phyloP scores from a whole-genome alignment of 208 protist species.

The Leishmania braziliensis region DNA sequence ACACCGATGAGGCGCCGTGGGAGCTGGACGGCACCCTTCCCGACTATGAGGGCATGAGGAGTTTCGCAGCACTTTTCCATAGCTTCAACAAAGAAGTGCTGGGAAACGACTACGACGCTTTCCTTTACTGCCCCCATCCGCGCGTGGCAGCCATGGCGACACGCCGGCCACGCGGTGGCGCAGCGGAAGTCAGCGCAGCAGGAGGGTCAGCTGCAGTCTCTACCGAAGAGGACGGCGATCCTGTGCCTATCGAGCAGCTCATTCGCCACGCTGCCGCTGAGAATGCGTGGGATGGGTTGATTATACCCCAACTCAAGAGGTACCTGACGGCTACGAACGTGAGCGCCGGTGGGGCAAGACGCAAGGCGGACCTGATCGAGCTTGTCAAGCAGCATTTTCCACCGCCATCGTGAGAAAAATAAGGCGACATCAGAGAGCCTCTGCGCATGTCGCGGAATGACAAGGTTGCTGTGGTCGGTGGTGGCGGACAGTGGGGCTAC shows the following conservation, averaged over 20 bases:
- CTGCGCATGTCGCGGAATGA: background rate
- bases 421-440: background rate
- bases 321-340: conserved; percentile 35
- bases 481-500: background rate
- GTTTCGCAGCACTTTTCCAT: conserved; percentile 42
- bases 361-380: conserved; percentile 21
- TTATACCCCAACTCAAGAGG: conserved; percentile 40
- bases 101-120: conserved; percentile 47
- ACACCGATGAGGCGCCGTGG: background rate
- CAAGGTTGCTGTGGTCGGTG: background rate
- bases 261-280: conserved; percentile 34
- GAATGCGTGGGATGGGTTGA: conserved; percentile 42
- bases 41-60: conserved; percentile 49
- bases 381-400: conserved; percentile 9
- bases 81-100: conserved; percentile 61
- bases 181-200: background rate
- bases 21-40: conserved; percentile 49
- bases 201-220: background rate
- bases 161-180: conserved; percentile 6
- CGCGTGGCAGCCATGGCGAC: background rate
- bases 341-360: conserved; percentile 5
- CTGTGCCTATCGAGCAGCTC: conserved; percentile 15
- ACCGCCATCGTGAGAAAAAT: background rate
- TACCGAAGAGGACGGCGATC: conserved; percentile 2
- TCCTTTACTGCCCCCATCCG: conserved; percentile 36